Evolutionary conservation across 176 grass and related monocot species (phyloP), one percentile per base, ranked within the genome.

Genomic region (Calamus simplicifolius): DNA sequence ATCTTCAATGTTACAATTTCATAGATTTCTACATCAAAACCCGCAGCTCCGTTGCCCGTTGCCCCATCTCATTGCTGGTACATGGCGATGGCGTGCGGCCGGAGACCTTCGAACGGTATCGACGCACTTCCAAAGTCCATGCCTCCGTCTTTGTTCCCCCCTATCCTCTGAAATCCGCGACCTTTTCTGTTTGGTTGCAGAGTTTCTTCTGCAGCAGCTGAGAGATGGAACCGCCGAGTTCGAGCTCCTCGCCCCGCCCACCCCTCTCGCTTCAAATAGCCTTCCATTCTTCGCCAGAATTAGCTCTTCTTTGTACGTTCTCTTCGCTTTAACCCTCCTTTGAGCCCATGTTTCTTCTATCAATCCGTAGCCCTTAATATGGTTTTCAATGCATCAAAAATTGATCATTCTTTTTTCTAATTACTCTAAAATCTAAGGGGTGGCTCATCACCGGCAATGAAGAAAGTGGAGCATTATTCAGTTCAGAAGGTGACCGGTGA

Each of bases 401-500:
- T 29, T 31, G 21, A 31, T 4, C 30, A 18, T 25, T 19, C 2
- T 25, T 65, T 49, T 10, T 10, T 49, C 16, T 17, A 51, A 48
- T 73, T 62, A 28, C 54, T 50, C 30, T 71, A 18, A 25, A 72
- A 57, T 68, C n/a, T 43, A 77, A 91, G 93, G 21, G 71, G 75
- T 5, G 72, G 70, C 52, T 64, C 66, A 54, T 91, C 84, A 30
- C 64, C 75, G 19, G 87, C 84, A 61, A 43, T 88, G 58, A 88
- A 78, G 59, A 97, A 97, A 76, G 78, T 88, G 66, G 81, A 97
- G 69, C 78, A 84, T 15, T 88, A 88, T 62, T 77, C 81, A 1
- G 63, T 97, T 58, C 84, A 82, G 61, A 91, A 72, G 69, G 84
- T 97, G 51, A 88, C 68, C 4, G 93, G 87, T 18, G 93, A 97